Percentiles rank a stretch among this genome's conserved stretches.
These are phyloP conservation scores for Cnidoscolus chayamansa DNA, from an alignment of 441 rosid genomes.

Conservation along the genomic window DNA sequence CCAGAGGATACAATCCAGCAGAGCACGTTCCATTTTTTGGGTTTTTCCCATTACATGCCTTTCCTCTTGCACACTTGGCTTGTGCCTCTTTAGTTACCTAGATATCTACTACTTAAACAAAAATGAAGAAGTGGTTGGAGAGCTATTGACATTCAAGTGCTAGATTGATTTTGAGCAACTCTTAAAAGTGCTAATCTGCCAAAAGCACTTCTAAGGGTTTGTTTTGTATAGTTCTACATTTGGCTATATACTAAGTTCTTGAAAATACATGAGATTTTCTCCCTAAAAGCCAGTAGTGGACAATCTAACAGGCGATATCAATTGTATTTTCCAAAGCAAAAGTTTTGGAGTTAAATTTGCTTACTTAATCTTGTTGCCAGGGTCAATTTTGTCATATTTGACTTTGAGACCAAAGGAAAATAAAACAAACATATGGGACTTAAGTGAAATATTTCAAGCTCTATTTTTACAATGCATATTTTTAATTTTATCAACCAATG, in stretches of 20 bases:
- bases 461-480: neutral
- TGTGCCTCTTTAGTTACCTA: neutral
- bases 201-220: neutral
- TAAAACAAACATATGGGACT: neutral
- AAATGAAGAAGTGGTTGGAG: neutral
- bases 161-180: neutral
- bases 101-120: neutral
- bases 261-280: neutral
- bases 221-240: neutral
- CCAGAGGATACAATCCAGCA: neutral
- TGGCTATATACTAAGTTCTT: neutral
- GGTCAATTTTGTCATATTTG: neutral
- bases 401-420: neutral
- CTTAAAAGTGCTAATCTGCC: neutral
- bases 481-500: neutral
- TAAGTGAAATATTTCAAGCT: neutral
- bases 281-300: neutral
- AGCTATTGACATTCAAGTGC: neutral
- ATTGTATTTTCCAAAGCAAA: constrained; percentile 8
- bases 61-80: neutral
- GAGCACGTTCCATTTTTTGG: neutral
- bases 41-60: neutral
- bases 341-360: neutral
- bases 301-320: neutral
- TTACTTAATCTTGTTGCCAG: neutral